Percentiles rank a stretch among this genome's conserved stretches.
Evolutionary conservation across 2,329 filamentous ascomycete genomes (phyloP).

Genomic region (Furcasterigmium furcatum): DNA sequence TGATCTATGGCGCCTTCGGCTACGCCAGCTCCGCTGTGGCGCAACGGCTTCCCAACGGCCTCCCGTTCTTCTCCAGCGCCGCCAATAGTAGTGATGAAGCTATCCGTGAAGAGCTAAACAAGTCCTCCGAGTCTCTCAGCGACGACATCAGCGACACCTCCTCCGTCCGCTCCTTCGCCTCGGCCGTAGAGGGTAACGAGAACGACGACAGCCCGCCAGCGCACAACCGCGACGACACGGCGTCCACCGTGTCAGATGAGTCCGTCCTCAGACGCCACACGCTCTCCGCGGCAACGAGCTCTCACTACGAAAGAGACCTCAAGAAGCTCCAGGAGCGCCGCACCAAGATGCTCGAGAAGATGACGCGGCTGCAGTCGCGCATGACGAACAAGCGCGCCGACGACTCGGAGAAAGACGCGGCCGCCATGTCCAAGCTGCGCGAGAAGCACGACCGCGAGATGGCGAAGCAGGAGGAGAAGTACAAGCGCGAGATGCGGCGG

Average conservation of each 20-base stretch:
- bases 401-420: slow-evolving; percentile 45
- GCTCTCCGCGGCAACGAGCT: slow-evolving; percentile 13
- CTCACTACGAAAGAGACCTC: slow-evolving; percentile 60
- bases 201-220: slow-evolving; percentile 14
- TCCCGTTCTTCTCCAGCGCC: slow-evolving; percentile 19
- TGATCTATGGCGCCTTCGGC: slow-evolving; percentile 50
- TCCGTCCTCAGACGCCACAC: slow-evolving; percentile 24
- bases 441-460: slow-evolving; percentile 63
- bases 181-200: slow-evolving; percentile 37
- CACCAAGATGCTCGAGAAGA: slow-evolving; percentile 60
- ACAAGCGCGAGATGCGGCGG: slow-evolving; percentile 60
- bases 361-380: slow-evolving; percentile 51
- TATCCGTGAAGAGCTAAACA: slow-evolving; percentile 21
- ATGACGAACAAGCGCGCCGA: slow-evolving; percentile 40
- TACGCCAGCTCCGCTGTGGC: slow-evolving; percentile 45
- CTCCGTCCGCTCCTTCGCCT: slow-evolving; percentile 45
- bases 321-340: slow-evolving; percentile 59
- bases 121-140: slow-evolving; percentile 19
- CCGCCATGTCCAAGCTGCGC: slow-evolving; percentile 51
- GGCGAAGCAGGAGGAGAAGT: slow-evolving; percentile 65
- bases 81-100: slow-evolving; percentile 19
- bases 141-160: slow-evolving; percentile 36
- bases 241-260: slow-evolving; percentile 31
- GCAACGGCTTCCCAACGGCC: slow-evolving; percentile 28
- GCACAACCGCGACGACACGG: slow-evolving; percentile 12